Evolutionary conservation across 345 rosid species (phyloP), one percentile per base, ranked within the genome.

Genomic region (Angophora floribunda): DNA sequence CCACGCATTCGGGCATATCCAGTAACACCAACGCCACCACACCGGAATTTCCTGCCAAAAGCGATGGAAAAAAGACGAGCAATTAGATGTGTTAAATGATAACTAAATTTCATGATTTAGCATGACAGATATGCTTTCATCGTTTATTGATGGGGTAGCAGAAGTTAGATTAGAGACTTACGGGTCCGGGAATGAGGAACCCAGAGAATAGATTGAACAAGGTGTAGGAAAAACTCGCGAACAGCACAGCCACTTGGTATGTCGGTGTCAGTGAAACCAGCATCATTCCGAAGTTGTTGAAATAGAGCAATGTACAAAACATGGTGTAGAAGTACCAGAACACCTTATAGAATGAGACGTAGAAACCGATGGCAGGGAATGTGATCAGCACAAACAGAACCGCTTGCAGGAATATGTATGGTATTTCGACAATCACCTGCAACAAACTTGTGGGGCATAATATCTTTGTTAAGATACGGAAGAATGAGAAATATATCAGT

Each of bases 261-360:
- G 86, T 92, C 55, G 95, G 93, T 22, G 94, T 91, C 75, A 92
- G 15, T 3, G 95, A 92, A 52, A 89, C 92, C 51, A 94, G 88
- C 92, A 93, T 41, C 94, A 94, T 89, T 57, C 94, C 95, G 4
- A 93, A 86, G 90, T 91, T 93, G 86, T 88, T 93, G 91, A 86
- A 93, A 89, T 86, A 91, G 32, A 94, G 91, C 87, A 93, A 41
- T 4, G 92, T 86, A 51, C 92, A 93, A 50, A 93, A 93, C 79
- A 88, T 89, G 87, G 93, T 85, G 75, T 92, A 93, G 50, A 90
- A 90, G 89, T 91, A 93, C 94, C 94, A 92, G 70, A 93, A 87
- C 41, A 88, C 63, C 84, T 93, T 94, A 88, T 91, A 87, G 67
- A 91, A 88, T 19, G 95, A 93, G 78, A 89, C 51, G 75, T 91